These are phyloP conservation scores for Groenewaldozyma sp. DNA, from an alignment of 1,139 yeast genomes.

Conservation along the genomic window DNA sequence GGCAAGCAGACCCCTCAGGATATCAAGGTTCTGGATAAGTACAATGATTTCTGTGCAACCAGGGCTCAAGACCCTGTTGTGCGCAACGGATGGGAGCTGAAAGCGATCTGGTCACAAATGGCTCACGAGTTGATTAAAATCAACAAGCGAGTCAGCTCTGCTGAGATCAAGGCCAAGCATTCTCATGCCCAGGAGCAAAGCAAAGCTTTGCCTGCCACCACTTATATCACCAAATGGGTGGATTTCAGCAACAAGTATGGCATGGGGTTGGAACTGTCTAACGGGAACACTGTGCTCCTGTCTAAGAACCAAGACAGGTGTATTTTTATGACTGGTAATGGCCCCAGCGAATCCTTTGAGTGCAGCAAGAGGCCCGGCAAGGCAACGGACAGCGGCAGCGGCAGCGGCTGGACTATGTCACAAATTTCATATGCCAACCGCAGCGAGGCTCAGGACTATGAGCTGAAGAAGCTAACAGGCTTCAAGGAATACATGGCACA, in stretches of 20 bases:
- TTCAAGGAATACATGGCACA: conserved; percentile 30
- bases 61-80: not conserved
- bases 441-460: conserved; percentile 1
- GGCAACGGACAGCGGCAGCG: conserved; percentile 3
- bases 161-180: not conserved
- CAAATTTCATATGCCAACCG: not conserved
- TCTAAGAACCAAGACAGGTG: not conserved
- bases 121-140: conserved; percentile 1
- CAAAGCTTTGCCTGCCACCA: not conserved
- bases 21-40: not conserved
- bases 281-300: conserved; percentile 67
- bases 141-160: conserved; percentile 1
- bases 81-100: not conserved
- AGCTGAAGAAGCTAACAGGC: conserved; percentile 22
- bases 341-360: conserved; percentile 4
- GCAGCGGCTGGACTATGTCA: conserved; percentile 1
- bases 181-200: not conserved
- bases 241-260: conserved; percentile 96
- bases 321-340: conserved; percentile 34
- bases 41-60: not conserved
- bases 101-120: conserved; percentile 1
- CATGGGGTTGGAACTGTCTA: conserved; percentile 82
- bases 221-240: conserved; percentile 88
- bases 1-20: not conserved
- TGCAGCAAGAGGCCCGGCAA: conserved; percentile 1